A percentile compares a stretch with the other conserved stretches of the same genome.
Conservation (phyloP, 2,329 filamentous ascomycete species). For the Penicillium sp. region DNA sequence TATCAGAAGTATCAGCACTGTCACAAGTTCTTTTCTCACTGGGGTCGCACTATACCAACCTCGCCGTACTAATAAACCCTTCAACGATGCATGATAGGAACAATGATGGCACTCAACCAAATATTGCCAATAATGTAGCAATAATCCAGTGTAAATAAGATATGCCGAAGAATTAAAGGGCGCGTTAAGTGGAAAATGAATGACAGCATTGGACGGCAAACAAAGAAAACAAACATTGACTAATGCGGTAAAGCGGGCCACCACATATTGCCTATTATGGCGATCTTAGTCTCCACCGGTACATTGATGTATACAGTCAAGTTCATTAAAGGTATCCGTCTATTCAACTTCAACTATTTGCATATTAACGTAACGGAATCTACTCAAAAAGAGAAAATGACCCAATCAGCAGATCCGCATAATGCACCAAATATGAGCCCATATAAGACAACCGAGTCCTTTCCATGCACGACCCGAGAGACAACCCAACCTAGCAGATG, state of each 20-base stretch:
- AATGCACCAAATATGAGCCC: slow-evolving; percentile 30
- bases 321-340: neutral
- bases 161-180: slow-evolving; percentile 9
- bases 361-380: slow-evolving; percentile 3
- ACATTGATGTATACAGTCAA: neutral
- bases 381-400: slow-evolving; percentile 14
- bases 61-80: slow-evolving; percentile 1
- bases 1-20: neutral
- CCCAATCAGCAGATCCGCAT: slow-evolving; percentile 20
- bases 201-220: slow-evolving; percentile 11
- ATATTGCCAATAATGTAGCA: slow-evolving; percentile 5
- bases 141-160: slow-evolving; percentile 3
- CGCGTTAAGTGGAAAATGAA: slow-evolving; percentile 6
- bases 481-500: slow-evolving; percentile 24
- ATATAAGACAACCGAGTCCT: slow-evolving; percentile 35
- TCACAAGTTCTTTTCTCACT: slow-evolving; percentile 2
- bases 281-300: neutral
- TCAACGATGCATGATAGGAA: slow-evolving; percentile 16
- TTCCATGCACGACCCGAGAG: slow-evolving; percentile 33
- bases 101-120: slow-evolving; percentile 7
- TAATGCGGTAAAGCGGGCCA: slow-evolving; percentile 21
- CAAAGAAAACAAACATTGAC: slow-evolving; percentile 30
- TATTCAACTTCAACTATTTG: neutral
- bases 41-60: slow-evolving; percentile 9
- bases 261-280: slow-evolving; percentile 3